Evolutionary conservation across 495 filamentous ascomycete genomes (phyloP).

Genomic region (Penicillium tannophilum): DNA sequence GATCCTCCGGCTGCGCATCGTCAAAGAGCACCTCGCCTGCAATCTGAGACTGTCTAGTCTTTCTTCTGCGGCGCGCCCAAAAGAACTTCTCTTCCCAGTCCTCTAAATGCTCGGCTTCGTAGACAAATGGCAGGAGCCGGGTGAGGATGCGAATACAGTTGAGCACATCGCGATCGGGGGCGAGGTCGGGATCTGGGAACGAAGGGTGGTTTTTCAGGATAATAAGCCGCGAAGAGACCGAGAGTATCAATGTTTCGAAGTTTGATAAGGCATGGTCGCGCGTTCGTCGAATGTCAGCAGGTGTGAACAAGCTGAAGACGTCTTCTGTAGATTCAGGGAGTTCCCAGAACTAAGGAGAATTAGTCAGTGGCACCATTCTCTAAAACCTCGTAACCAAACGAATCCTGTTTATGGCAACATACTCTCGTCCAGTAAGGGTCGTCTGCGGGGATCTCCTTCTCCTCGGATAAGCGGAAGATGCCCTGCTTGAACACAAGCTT

Average conservation of each 20-base stretch:
- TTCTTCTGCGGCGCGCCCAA: conserved; percentile 76
- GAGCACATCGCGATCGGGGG: conserved; percentile 85
- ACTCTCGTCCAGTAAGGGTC: conserved; percentile 95
- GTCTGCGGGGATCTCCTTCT: conserved; percentile 81
- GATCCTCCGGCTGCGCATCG: conserved; percentile 59
- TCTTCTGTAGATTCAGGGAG: conserved; percentile 95
- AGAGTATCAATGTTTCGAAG: conserved; percentile 85
- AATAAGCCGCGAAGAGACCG: conserved; percentile 78
- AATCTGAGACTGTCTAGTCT: conserved; percentile 50
- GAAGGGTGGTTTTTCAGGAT: conserved; percentile 83
- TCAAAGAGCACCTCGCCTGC: conserved; percentile 84
- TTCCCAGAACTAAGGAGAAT: conserved; percentile 82
- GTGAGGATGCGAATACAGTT: conserved; percentile 95
- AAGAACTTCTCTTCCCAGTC: conserved; percentile 93
- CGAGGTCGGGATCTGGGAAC: conserved; percentile 84
- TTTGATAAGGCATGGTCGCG: conserved; percentile 86
- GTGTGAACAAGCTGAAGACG: conserved; percentile 94
- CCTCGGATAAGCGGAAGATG: conserved; percentile 94
- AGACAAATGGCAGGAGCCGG: conserved; percentile 87
- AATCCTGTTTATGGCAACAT: conserved; percentile 19
- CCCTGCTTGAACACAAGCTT: conserved; percentile 99
- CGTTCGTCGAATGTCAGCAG: conserved; percentile 88
- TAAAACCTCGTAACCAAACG: neutral
- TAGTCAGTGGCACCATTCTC: conserved; percentile 7
- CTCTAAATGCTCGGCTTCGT: conserved; percentile 85